phyloP scores from a whole-genome alignment of 2,329 filamentous ascomycete genomes.

The Cladorrhinum sp. region DNA sequence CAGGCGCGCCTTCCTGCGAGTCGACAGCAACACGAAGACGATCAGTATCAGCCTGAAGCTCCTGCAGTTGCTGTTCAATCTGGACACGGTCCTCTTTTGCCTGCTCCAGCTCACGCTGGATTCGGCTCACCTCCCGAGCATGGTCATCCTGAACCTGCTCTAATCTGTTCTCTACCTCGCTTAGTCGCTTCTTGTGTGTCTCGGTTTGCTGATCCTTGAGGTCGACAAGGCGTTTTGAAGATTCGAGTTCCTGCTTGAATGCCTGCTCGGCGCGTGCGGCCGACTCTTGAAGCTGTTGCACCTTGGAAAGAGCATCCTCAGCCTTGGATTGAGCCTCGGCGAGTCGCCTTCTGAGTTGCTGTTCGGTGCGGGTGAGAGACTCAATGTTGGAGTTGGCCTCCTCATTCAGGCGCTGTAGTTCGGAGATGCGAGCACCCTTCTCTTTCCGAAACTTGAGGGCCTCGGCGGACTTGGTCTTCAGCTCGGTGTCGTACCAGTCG shows the following conservation, averaged over 20 bases:
- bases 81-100: constrained; percentile 45
- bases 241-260: constrained; percentile 82
- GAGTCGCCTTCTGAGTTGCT: constrained; percentile 74
- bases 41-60: constrained; percentile 53
- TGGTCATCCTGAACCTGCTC: constrained; percentile 66
- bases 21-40: constrained; percentile 49
- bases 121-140: constrained; percentile 55
- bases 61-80: constrained; percentile 48
- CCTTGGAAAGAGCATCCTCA: constrained; percentile 75
- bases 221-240: constrained; percentile 75
- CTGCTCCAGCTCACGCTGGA: constrained; percentile 56
- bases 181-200: constrained; percentile 66
- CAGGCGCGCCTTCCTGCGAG: constrained; percentile 37
- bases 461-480: constrained; percentile 86
- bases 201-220: constrained; percentile 74
- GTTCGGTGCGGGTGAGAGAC: constrained; percentile 73
- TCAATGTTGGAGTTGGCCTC: constrained; percentile 77
- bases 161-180: constrained; percentile 62
- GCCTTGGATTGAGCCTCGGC: constrained; percentile 83
- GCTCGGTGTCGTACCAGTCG: constrained; percentile 88
- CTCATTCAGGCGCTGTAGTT: constrained; percentile 84
- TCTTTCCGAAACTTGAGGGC: constrained; percentile 90
- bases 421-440: constrained; percentile 83
- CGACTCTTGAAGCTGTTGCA: constrained; percentile 82
- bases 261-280: constrained; percentile 79